Conservation (phyloP, 352 stramenopile species). For the Phytophthora constricta region DNA sequence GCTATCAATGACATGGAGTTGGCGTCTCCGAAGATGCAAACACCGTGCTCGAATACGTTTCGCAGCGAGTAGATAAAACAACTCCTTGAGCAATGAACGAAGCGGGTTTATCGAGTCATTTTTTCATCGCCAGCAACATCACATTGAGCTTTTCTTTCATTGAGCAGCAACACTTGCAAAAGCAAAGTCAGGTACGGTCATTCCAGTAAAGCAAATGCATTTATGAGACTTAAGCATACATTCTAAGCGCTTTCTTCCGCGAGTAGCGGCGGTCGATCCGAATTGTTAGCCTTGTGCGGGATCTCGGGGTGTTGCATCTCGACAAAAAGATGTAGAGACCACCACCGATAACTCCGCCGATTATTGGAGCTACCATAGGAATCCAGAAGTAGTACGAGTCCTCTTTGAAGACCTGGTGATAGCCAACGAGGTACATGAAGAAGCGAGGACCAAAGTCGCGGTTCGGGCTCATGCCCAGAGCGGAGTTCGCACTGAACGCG, state of each 20-base stretch:
- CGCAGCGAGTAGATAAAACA: slow-evolving; percentile 9
- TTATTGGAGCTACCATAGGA: slow-evolving; percentile 46
- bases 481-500: slow-evolving; percentile 48
- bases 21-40: slow-evolving; percentile 55
- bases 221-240: no score
- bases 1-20: slow-evolving; percentile 58
- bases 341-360: slow-evolving; percentile 45
- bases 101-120: no score
- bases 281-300: slow-evolving; percentile 13
- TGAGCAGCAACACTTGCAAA: no score
- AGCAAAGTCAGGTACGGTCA: no score
- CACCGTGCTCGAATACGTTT: slow-evolving; percentile 48
- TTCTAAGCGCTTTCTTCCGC: slow-evolving; percentile 16
- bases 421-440: slow-evolving; percentile 33
- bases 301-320: slow-evolving; percentile 55
- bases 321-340: slow-evolving; percentile 51
- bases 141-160: no score
- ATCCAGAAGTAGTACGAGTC: slow-evolving; percentile 52
- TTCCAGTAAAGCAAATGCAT: no score
- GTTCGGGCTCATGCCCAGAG: slow-evolving; percentile 54
- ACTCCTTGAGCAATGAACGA: no score
- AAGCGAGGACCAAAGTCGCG: slow-evolving; percentile 57
- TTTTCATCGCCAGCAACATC: no score
- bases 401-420: slow-evolving; percentile 54
- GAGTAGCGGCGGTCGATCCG: slow-evolving; percentile 5